Percentiles rank a stretch among this genome's conserved stretches.
These are phyloP conservation scores for Fusarium kyushuense DNA, from an alignment of 2,329 filamentous ascomycete genomes.

Conservation along the genomic window DNA sequence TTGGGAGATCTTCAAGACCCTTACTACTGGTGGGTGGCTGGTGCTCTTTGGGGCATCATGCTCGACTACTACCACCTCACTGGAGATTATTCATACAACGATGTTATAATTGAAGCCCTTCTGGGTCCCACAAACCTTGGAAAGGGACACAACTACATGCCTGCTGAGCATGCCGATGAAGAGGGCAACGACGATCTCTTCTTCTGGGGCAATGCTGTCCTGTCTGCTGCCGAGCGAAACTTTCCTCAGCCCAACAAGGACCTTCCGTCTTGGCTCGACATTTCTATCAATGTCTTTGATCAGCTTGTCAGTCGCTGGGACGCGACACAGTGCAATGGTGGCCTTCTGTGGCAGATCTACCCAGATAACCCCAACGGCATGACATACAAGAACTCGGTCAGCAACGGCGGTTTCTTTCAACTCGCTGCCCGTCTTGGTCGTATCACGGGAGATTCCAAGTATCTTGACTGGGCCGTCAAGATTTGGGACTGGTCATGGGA, in stretches of 20 bases:
- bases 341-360: conserved; percentile 86
- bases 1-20: conserved; percentile 73
- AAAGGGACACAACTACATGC: conserved; percentile 70
- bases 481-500: conserved; percentile 73
- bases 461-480: conserved; percentile 74
- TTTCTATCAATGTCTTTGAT: conserved; percentile 80
- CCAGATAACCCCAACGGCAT: conserved; percentile 78
- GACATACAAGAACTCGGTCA: conserved; percentile 85
- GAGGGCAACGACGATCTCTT: conserved; percentile 82
- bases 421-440: conserved; percentile 80
- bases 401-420: conserved; percentile 87
- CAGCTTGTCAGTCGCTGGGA: conserved; percentile 79
- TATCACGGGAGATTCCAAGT: conserved; percentile 74
- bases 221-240: conserved; percentile 76
- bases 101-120: conserved; percentile 69
- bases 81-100: conserved; percentile 71
- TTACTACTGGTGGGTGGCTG: conserved; percentile 77
- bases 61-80: conserved; percentile 78
- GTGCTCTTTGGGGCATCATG: conserved; percentile 75
- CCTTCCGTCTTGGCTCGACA: conserved; percentile 73
- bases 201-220: conserved; percentile 77
- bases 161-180: conserved; percentile 65
- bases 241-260: conserved; percentile 70
- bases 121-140: conserved; percentile 67
- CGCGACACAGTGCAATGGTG: conserved; percentile 73